Base-by-base conservation (phyloP, 805 yeast species). In the Candida endomychidarum region DNA sequence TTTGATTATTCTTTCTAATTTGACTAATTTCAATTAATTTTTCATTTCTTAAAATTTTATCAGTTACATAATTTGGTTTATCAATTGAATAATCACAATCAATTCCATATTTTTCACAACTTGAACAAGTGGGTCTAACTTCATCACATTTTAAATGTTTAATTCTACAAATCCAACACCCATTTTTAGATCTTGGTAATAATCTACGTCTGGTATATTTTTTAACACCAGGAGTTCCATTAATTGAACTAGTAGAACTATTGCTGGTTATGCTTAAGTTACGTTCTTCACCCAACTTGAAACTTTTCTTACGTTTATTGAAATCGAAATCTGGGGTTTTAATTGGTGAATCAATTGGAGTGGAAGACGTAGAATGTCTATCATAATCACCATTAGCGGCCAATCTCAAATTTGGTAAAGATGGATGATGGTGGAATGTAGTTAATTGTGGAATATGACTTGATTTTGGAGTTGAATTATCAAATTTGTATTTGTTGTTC, bases 121-220 rank as follows among this genome's bases (percentile, higher is more conserved):
- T 57, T 20, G 61, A 43, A 47, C 75, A 69, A 5, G 46, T 41
- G 0, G 75, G 75, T 41, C 61, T 57, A 9, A 25, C 33, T 43
- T 69, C 75, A 44, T 69, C 73, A 48, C 75, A 69, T 46, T 69
- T 69, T 41, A 69, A 57, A 46, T 69, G 75, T 46, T 67, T 67
- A 42, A 69, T 69, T 40, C 75, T 53, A 45, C 75, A 69, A 39
- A 69, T 65, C 75, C 75, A 69, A 44, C 75, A 69, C 5, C 75
- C 75, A 23, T 56, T 61, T 42, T 65, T 65, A 2, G 72, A 65
- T 33, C 74, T 51, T 2, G 72, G 72, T 41, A 66, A 54, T 17
- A 64, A 47, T 40, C 72, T 60, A 41, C 67, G 56, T 24, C 74
- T 52, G 11, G 69, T 68, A 40, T 65, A 54, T 45, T 65, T 66